Base-by-base conservation (phyloP, 1,139 yeast genomes). In the Sugiyamaella japonica region DNA sequence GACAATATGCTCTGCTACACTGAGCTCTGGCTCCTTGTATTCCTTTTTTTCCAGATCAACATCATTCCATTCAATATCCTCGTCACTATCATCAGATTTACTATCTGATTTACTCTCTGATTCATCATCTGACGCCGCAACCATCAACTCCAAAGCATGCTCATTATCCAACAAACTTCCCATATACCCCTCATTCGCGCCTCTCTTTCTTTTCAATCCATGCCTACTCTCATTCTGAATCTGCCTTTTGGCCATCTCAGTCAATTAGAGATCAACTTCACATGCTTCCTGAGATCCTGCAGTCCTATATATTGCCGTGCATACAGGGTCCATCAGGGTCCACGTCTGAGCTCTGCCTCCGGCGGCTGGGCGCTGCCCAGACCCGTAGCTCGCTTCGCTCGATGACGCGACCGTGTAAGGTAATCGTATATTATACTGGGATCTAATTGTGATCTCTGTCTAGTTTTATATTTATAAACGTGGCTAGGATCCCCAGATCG, bases 401-500 rank as follows among this genome's bases (percentile, higher is more conserved):
- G n/a, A n/a, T n/a, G n/a, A n/a, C n/a, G n/a, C n/a, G n/a, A n/a
- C n/a, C n/a, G n/a, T n/a, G n/a, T n/a, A n/a, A n/a, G n/a, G n/a
- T n/a, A n/a, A n/a, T n/a, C n/a, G n/a, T n/a, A n/a, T n/a, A n/a
- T n/a, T n/a, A n/a, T n/a, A n/a, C n/a, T n/a, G n/a, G n/a, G n/a
- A n/a, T 9, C 46, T 41, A 44, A 50, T 46, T 31, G 31, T 38
- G 45, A 39, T 54, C 55, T 47, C 61, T 55, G 45, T 64, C 63
- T 39, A 63, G 50, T 54, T 65, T 63, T 25, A 59, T 59, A 13
- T 59, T 58, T 40, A 61, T 43, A 44, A 66, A 66, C 10, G 61
- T 53, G 8, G 52, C 54, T 50, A 66, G 53, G 29, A 67, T 64
- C 10, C 65, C 66, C 40, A 66, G 50, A 56, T 66, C 70, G 56